These are phyloP conservation scores for Handroanthus guayacan DNA, from an alignment of 257 asterid species.

Conservation along the genomic window DNA sequence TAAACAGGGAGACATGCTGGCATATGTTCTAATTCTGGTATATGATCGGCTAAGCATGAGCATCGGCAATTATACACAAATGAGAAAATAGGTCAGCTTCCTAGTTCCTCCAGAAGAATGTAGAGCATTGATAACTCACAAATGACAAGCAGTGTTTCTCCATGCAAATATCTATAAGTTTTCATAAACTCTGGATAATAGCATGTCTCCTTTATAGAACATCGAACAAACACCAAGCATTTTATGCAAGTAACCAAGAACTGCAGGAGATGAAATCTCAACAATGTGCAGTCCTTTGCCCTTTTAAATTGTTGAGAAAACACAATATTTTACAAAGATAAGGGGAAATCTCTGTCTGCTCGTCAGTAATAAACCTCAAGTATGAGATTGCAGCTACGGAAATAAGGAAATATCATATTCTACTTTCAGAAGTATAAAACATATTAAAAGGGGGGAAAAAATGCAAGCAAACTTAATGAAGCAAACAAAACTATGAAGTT, in stretches of 20 bases:
- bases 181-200: slow-evolving; percentile 1
- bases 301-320: background rate
- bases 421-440: slow-evolving; percentile 1
- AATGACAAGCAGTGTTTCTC: slow-evolving; percentile 8
- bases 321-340: background rate
- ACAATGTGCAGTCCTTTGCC: background rate
- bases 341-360: slow-evolving; percentile 1
- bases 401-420: slow-evolving; percentile 20
- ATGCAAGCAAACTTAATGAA: slow-evolving; percentile 20
- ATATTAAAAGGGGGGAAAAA: background rate
- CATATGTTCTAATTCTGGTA: slow-evolving; percentile 9
- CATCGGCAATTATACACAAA: background rate
- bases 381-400: slow-evolving; percentile 23
- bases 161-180: background rate
- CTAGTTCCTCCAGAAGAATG: slow-evolving; percentile 16
- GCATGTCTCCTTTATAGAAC: slow-evolving; percentile 5
- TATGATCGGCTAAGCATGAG: slow-evolving; percentile 21
- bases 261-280: slow-evolving; percentile 4
- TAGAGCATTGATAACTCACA: slow-evolving; percentile 18
- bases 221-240: background rate
- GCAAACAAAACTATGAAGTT: slow-evolving; percentile 7
- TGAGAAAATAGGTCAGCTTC: slow-evolving; percentile 23
- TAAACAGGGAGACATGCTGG: slow-evolving; percentile 27
- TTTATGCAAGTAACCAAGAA: background rate
- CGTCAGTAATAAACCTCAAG: slow-evolving; percentile 11